These are phyloP conservation scores for Oldenlandia corymbosa DNA, from an alignment of 257 asterid species.

Conservation along the genomic window DNA sequence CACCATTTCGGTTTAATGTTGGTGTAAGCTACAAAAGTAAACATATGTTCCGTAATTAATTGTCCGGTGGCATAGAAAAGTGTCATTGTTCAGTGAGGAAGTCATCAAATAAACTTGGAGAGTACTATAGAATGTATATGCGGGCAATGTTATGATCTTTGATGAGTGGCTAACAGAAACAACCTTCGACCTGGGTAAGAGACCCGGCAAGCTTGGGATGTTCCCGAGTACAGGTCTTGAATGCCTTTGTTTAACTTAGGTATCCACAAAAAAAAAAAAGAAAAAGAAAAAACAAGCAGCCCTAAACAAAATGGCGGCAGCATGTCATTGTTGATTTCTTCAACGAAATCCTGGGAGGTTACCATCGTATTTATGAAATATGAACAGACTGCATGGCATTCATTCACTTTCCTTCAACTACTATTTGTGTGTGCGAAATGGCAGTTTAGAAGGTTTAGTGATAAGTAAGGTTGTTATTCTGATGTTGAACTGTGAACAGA, in stretches of 20 bases:
- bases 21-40: no score
- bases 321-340: slow-evolving; percentile 1
- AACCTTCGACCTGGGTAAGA: slow-evolving; percentile 9
- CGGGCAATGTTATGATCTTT: no score
- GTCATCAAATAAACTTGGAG: no score
- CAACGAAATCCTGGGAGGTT: neutral
- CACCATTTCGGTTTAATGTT: no score
- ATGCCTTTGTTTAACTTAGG: neutral
- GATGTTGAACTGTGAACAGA: no score
- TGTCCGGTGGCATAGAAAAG: no score
- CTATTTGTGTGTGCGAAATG: slow-evolving; percentile 3
- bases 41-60: no score
- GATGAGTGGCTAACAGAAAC: slow-evolving; percentile 14
- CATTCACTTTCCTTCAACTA: neutral
- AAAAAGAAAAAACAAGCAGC: neutral
- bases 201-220: neutral
- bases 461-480: neutral
- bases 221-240: slow-evolving; percentile 2
- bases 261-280: no score
- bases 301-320: neutral
- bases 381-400: neutral
- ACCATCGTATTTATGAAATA: neutral
- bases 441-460: no score
- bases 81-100: no score
- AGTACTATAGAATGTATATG: no score